These are phyloP conservation scores for Leccinum fibrillosum DNA, from an alignment of 768 basidiomycete species.

Conservation along the genomic window DNA sequence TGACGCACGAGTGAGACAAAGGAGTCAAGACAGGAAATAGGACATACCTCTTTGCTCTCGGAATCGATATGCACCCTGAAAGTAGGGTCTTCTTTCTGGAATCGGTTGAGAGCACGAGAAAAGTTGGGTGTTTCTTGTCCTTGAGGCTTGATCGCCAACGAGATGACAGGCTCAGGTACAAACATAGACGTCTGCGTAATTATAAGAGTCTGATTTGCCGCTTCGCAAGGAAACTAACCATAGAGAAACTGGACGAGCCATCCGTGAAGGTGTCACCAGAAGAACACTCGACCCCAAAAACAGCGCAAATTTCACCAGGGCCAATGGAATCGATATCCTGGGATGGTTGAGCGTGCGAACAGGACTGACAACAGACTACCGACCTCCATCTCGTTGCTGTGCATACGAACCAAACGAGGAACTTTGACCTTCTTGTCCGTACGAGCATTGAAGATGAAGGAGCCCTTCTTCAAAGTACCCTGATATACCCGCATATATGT, in stretches of 20 bases:
- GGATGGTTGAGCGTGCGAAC: neutral
- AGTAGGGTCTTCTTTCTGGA: constrained; percentile 98
- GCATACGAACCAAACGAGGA: constrained; percentile 94
- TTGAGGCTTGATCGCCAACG: constrained; percentile 86
- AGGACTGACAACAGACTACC: constrained; percentile 13
- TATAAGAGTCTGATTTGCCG: neutral
- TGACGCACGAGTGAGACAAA: constrained; percentile 28
- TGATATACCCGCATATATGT: constrained; percentile 99
- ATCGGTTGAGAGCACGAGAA: constrained; percentile 92
- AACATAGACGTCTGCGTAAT: constrained; percentile 86
- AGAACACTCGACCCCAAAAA: constrained; percentile 98
- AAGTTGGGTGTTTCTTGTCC: constrained; percentile 96
- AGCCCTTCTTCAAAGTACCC: constrained; percentile 84
- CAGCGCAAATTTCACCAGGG: constrained; percentile 98
- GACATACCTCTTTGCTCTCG: constrained; percentile 85
- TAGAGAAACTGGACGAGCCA: constrained; percentile 83
- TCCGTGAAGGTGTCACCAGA: constrained; percentile 98
- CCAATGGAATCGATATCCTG: constrained; percentile 92
- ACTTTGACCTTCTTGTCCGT: constrained; percentile 98
- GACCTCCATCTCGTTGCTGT: constrained; percentile 99
- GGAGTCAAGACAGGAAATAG: neutral
- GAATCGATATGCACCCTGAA: constrained; percentile 95
- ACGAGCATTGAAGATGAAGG: constrained; percentile 84
- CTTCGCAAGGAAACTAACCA: constrained; percentile 52
- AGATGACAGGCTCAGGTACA: constrained; percentile 98